Base-by-base conservation (phyloP, 257 asterid genomes). In the Echites panduratus region DNA sequence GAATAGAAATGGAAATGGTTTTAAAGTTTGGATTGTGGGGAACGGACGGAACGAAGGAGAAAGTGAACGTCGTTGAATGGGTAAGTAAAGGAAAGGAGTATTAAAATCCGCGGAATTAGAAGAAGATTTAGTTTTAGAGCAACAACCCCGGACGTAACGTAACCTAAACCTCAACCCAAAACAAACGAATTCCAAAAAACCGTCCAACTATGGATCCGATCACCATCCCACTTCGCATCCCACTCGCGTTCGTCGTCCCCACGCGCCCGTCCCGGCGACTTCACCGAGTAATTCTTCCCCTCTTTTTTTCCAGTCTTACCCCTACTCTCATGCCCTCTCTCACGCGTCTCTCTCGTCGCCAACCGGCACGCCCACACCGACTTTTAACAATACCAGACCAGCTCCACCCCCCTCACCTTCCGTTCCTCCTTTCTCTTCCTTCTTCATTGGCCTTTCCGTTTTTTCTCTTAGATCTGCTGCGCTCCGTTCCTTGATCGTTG, bases 221-320 rank as follows among this genome's bases (percentile, higher is more conserved):
- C 76, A 66, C 76, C 76, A 52, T 43, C 72, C 76, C 58, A 62
- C 32, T 26, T 65, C 67, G 59, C 53, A 43, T 69, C 70, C 74
- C 45, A 70, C 70, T 32, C 35, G 76, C 76, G 72, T 52, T 64
- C 80, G 80, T 77, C 76, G 68, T 20, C 7, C 16, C 3, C 80
- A 77, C 80, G 80, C 80, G 80, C 82, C 82, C 75, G 75, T 43
- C 78, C 81, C 82, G 82, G 82, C 78, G 82, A 78, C 78, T 49
- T 68, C 78, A 68, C 82, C 78, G 82, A 73, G 54, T 73, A 45
- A 29, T 43, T 40, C 61, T 22, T 58, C 58, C 24, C 40, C 32
- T 45, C 22, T 49, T 49, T 56, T 29, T 61, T 68, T 62, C 68
- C 81, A 38, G 20, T 54, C 74, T 41, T 78, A 59, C 78, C 78